Percentiles rank a stretch among this genome's conserved stretches.
phyloP scores from a whole-genome alignment of 768 basidiomycete genomes.

The Termitomyces sp. region DNA sequence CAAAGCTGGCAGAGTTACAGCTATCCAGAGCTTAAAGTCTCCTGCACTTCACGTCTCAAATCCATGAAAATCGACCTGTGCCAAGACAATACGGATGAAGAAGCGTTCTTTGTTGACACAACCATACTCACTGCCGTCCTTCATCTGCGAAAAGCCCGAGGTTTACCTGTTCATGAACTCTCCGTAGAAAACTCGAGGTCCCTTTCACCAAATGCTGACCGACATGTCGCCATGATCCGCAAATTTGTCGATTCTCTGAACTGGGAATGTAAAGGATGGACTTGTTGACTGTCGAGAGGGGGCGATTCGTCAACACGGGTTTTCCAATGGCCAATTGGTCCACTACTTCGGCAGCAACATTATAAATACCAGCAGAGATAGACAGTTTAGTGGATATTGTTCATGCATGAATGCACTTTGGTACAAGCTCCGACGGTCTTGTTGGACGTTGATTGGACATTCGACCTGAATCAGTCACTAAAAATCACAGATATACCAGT shows the following conservation, averaged over 20 bases:
- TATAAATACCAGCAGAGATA: no score
- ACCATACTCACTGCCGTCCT: not conserved
- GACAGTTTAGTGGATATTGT: no score
- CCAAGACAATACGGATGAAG: not conserved
- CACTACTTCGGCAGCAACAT: no score
- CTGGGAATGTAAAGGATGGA: not conserved
- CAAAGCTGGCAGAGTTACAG: not conserved
- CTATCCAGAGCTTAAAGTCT: not conserved
- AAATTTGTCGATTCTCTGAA: not conserved
- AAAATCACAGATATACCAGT: no score
- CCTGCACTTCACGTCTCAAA: not conserved
- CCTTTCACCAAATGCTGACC: not conserved
- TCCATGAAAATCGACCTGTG: not conserved
- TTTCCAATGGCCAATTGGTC: no score
- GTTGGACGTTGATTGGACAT: no score
- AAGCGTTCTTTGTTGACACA: not conserved
- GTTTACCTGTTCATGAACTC: not conserved
- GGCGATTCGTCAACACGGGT: not conserved
- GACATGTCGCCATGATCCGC: not conserved
- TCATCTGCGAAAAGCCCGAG: not conserved
- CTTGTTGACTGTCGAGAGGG: not conserved
- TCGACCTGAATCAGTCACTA: no score
- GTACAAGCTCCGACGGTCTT: no score
- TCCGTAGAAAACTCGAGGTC: not conserved
- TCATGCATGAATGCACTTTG: no score